Conservation (phyloP, 805 yeast genomes). For the Hanseniaspora clermontiae region DNA sequence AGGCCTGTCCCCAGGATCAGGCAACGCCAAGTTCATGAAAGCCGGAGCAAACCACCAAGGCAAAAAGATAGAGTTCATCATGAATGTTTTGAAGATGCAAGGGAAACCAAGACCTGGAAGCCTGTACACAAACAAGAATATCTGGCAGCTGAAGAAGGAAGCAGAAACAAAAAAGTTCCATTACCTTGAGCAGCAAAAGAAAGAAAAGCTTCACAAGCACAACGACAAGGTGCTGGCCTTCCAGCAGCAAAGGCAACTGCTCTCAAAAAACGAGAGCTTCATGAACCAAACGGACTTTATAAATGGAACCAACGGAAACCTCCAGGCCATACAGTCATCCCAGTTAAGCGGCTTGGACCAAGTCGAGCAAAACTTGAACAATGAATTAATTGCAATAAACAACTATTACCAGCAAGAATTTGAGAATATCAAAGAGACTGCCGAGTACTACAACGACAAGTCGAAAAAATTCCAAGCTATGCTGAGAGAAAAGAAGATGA, state of each 20-base stretch:
- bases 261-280: not conserved
- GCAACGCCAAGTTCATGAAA: not conserved
- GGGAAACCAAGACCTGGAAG: slow-evolving; percentile 7
- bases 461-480: not conserved
- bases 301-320: not conserved
- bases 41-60: not conserved
- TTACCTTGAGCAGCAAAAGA: slow-evolving; percentile 1
- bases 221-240: slow-evolving; percentile 1
- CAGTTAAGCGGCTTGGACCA: not conserved
- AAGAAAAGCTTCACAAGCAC: slow-evolving; percentile 3
- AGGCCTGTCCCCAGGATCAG: not conserved
- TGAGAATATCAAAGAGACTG: not conserved
- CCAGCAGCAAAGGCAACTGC: slow-evolving; percentile 3
- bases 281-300: not conserved
- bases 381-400: not conserved
- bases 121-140: not conserved
- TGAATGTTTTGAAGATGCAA: slow-evolving; percentile 6
- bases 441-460: slow-evolving; percentile 2
- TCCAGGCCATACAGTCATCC: not conserved
- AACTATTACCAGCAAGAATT: not conserved
- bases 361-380: slow-evolving; percentile 5
- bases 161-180: slow-evolving; percentile 2
- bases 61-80: not conserved
- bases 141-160: slow-evolving; percentile 9
- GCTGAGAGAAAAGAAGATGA: not conserved